Conservation (phyloP, 305 asterid genomes). For the Solanum hybrid region DNA sequence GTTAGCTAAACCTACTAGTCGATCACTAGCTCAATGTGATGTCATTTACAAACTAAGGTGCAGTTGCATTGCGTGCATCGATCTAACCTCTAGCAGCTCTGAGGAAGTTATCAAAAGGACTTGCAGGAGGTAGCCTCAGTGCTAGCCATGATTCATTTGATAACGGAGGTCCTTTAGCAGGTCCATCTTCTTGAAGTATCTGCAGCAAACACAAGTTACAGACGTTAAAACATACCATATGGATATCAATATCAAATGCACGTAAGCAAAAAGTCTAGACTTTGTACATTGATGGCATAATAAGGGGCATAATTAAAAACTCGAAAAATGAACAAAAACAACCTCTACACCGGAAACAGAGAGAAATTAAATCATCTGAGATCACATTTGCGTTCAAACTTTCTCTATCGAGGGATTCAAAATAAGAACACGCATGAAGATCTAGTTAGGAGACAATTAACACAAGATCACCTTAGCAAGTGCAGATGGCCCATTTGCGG, state of each 20-base stretch:
- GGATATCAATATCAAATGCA: not conserved
- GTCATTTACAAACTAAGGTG: not conserved
- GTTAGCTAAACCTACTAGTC: not conserved
- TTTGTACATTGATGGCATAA: not conserved
- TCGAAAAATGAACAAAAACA: not conserved
- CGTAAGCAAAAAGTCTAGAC: not conserved
- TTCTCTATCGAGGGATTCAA: not conserved
- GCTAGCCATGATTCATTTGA: conserved; percentile 54
- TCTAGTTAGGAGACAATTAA: not conserved
- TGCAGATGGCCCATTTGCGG: conserved; percentile 33
- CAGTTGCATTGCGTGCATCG: conserved; percentile 1
- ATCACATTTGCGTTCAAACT: not conserved
- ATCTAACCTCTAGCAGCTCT: conserved; percentile 86
- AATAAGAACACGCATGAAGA: not conserved
- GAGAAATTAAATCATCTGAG: not conserved
- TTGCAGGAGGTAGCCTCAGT: conserved; percentile 91
- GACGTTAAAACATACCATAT: not conserved
- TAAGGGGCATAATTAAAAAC: not conserved
- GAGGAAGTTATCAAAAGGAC: conserved; percentile 97
- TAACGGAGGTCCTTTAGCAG: conserved; percentile 13
- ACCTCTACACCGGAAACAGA: not conserved
- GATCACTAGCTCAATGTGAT: not conserved
- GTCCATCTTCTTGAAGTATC: conserved; percentile 36
- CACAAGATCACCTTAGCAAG: conserved; percentile 38
- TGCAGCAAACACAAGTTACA: conserved; percentile 13